phyloP scores from a whole-genome alignment of 108 stramenopile species.

The Cyclotella choctawhatcheeana region DNA sequence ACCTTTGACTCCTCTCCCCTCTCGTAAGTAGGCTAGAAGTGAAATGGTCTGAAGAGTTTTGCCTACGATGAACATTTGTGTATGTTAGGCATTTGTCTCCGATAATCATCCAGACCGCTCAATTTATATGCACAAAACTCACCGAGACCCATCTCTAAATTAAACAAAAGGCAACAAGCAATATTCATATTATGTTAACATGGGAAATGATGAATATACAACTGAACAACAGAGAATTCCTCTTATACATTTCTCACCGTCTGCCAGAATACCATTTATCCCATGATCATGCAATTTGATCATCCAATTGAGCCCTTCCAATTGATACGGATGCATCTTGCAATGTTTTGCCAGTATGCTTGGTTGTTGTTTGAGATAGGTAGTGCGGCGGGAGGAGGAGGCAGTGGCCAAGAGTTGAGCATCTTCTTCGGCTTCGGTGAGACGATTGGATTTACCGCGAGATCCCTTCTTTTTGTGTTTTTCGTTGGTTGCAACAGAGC shows the following conservation, averaged over 20 bases:
- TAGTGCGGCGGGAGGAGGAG: slow-evolving; percentile 76
- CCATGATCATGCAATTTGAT: slow-evolving; percentile 98
- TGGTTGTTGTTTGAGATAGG: slow-evolving; percentile 93
- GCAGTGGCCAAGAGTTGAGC: slow-evolving; percentile 92
- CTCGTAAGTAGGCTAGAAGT: slow-evolving; percentile 92
- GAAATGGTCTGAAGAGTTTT: slow-evolving; percentile 96
- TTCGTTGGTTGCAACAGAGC: slow-evolving; percentile 56
- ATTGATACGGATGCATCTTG: slow-evolving; percentile 97
- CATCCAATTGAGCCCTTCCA: slow-evolving; percentile 99
- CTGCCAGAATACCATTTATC: slow-evolving; percentile 99
- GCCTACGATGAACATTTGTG: not conserved
- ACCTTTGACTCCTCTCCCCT: slow-evolving; percentile 87
- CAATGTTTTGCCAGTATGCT: slow-evolving; percentile 70
- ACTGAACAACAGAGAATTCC: too few species aligned
- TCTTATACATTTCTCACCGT: too few species aligned
- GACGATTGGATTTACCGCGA: slow-evolving; percentile 76
- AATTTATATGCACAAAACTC: not conserved
- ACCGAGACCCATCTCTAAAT: slow-evolving; percentile 92
- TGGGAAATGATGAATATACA: too few species aligned
- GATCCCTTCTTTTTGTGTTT: slow-evolving; percentile 58
- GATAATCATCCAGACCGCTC: too few species aligned
- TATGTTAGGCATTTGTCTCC: not conserved
- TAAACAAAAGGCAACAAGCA: too few species aligned
- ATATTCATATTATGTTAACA: too few species aligned
- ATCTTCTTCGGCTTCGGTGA: slow-evolving; percentile 98